Evolutionary conservation across 352 stramenopile species (phyloP).

Genomic region (Globisporangium yorkense): DNA sequence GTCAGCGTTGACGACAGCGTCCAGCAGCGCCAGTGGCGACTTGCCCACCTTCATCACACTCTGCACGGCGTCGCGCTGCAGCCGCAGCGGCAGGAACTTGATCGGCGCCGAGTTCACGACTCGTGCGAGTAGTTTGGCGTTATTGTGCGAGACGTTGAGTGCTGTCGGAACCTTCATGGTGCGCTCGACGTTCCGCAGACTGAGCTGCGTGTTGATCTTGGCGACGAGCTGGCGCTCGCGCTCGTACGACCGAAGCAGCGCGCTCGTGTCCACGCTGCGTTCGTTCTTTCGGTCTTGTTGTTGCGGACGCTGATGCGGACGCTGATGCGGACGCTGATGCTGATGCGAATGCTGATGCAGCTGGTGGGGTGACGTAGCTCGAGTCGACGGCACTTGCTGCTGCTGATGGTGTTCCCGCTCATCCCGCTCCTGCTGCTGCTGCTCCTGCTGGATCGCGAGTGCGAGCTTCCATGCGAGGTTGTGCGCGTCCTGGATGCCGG

Average conservation of each 20-base stretch:
- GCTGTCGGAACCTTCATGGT: slow-evolving; percentile 81
- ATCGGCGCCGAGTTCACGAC: slow-evolving; percentile 63
- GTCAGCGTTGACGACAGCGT: slow-evolving; percentile 17
- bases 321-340: neutral
- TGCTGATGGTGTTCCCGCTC: no score
- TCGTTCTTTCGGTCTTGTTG: slow-evolving; percentile 2
- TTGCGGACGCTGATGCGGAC: no score
- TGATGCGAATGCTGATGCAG: no score
- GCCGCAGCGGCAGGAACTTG: slow-evolving; percentile 39
- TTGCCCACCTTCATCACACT: slow-evolving; percentile 65
- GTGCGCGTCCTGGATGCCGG: slow-evolving; percentile 88
- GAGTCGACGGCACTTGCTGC: neutral
- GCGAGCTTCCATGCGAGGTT: slow-evolving; percentile 92
- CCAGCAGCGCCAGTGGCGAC: slow-evolving; percentile 50
- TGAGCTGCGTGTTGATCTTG: slow-evolving; percentile 76
- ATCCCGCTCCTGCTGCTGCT: neutral
- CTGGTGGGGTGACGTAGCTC: no score
- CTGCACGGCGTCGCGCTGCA: slow-evolving; percentile 64
- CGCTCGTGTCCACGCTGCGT: slow-evolving; percentile 10
- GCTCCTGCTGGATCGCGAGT: slow-evolving; percentile 39
- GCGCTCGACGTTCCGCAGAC: slow-evolving; percentile 79
- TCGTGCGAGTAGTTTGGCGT: slow-evolving; percentile 48
- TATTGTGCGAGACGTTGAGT: slow-evolving; percentile 78
- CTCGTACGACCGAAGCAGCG: slow-evolving; percentile 75
- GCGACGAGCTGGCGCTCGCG: slow-evolving; percentile 68